Conservation (phyloP, 129 eudicot genomes). For the Centrapalus pauciflorus region DNA sequence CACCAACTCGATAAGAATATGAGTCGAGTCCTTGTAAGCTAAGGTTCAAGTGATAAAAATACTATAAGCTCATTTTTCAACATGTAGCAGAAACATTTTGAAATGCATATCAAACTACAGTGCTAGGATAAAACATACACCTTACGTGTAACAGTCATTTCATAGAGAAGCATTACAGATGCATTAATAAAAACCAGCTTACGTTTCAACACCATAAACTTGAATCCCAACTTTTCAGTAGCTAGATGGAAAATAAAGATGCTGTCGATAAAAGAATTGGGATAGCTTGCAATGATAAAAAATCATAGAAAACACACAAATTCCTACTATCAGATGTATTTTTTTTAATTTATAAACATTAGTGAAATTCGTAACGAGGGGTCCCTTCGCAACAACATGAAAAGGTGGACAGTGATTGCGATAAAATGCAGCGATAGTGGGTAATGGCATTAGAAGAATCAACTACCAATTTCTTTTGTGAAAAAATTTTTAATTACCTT, state of each 20-base stretch:
- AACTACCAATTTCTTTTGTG: too few relatives aligned
- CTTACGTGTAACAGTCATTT: background rate
- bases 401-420: too few relatives aligned
- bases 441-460: too few relatives aligned
- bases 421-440: too few relatives aligned
- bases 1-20: too few relatives aligned
- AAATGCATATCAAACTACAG: background rate
- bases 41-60: too few relatives aligned
- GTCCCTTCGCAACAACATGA: constrained; percentile 95
- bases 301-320: background rate
- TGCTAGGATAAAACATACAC: too few relatives aligned
- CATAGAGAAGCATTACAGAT: background rate
- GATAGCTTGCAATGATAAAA: constrained; percentile 48
- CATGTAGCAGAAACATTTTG: background rate
- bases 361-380: constrained; percentile 34
- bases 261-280: constrained; percentile 78
- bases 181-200: constrained; percentile 21
- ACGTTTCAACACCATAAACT: constrained; percentile 52
- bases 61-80: too few relatives aligned
- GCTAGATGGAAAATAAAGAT: constrained; percentile 77
- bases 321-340: background rate
- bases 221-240: constrained; percentile 86
- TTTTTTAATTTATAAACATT: background rate
- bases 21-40: too few relatives aligned
- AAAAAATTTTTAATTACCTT: too few relatives aligned